phyloP scores from a whole-genome alignment of 1,139 yeast genomes.

The Sugiyamaella xylanicola region DNA sequence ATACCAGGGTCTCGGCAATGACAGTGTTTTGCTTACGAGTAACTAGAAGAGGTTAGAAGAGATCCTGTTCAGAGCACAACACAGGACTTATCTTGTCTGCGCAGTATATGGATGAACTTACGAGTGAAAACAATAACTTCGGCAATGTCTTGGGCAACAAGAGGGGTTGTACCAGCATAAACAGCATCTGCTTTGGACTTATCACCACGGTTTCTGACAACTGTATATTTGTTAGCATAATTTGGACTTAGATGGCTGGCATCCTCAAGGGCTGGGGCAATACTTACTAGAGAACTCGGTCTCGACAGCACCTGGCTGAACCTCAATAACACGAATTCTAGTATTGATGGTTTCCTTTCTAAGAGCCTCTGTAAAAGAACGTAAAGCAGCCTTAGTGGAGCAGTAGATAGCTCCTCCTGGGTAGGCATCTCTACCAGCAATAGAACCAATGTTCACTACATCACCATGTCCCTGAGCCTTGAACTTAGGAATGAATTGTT shows the following conservation, averaged over 20 bases:
- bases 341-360: slow-evolving; percentile 78
- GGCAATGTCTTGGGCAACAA: slow-evolving; percentile 77
- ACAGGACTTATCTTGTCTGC: too few relatives aligned
- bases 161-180: slow-evolving; percentile 72
- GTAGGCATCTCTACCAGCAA: slow-evolving; percentile 86
- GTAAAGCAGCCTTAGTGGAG: slow-evolving; percentile 82
- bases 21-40: slow-evolving; percentile 75
- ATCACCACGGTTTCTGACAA: slow-evolving; percentile 77
- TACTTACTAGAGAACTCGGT: slow-evolving; percentile 67
- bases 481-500: slow-evolving; percentile 60
- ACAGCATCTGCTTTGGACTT: slow-evolving; percentile 66
- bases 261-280: background rate
- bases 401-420: slow-evolving; percentile 87
- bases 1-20: slow-evolving; percentile 74
- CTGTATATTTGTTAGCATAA: slow-evolving; percentile 23
- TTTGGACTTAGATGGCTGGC: background rate
- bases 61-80: too few relatives aligned
- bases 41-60: slow-evolving; percentile 26
- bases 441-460: slow-evolving; percentile 79
- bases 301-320: slow-evolving; percentile 87
- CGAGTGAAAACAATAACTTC: slow-evolving; percentile 73
- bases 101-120: too few relatives aligned
- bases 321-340: slow-evolving; percentile 73
- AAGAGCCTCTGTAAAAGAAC: slow-evolving; percentile 72
- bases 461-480: slow-evolving; percentile 67